Evolutionary conservation across 768 basidiomycete species (phyloP).

Genomic region (Myochromella boudieri): DNA sequence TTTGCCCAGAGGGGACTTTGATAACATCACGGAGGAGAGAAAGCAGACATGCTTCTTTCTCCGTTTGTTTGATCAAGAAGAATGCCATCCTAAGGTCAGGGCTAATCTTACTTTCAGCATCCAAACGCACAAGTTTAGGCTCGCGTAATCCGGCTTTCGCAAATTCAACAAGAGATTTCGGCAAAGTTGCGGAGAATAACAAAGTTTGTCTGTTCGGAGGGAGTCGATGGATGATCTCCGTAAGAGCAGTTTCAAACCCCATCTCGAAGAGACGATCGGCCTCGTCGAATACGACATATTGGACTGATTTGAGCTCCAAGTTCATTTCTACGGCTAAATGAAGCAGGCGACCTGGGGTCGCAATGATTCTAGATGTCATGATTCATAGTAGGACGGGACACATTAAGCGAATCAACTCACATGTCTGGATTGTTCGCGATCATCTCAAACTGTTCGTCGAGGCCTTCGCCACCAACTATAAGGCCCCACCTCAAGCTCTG

Average conservation of each 20-base stretch:
- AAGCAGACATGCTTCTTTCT: conserved; percentile 92
- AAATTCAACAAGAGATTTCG: conserved; percentile 94
- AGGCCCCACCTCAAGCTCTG: conserved; percentile 85
- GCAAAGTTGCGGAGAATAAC: conserved; percentile 94
- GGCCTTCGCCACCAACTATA: conserved; percentile 90
- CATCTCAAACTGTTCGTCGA: conserved; percentile 97
- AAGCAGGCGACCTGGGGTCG: conserved; percentile 96
- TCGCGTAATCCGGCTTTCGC: conserved; percentile 95
- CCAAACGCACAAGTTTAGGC: conserved; percentile 94
- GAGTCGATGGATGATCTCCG: conserved; percentile 88
- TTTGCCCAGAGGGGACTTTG: conserved; percentile 62
- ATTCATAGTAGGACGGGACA: conserved; percentile 5
- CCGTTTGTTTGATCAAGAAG: conserved; percentile 86
- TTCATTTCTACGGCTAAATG: conserved; percentile 98
- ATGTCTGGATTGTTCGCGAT: conserved; percentile 93
- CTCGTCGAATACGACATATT: conserved; percentile 96
- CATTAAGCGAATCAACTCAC: conserved; percentile 48
- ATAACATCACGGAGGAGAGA: conserved; percentile 86
- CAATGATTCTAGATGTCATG: conserved; percentile 74
- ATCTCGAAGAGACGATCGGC: conserved; percentile 98
- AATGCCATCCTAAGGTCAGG: conserved; percentile 92
- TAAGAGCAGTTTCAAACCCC: conserved; percentile 91
- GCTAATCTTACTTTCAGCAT: conserved; percentile 95
- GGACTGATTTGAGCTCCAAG: conserved; percentile 80
- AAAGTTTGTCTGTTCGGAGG: conserved; percentile 87